Evolutionary conservation across 352 stramenopile genomes (phyloP).

Genomic region (Phytophthora tentaculata): DNA sequence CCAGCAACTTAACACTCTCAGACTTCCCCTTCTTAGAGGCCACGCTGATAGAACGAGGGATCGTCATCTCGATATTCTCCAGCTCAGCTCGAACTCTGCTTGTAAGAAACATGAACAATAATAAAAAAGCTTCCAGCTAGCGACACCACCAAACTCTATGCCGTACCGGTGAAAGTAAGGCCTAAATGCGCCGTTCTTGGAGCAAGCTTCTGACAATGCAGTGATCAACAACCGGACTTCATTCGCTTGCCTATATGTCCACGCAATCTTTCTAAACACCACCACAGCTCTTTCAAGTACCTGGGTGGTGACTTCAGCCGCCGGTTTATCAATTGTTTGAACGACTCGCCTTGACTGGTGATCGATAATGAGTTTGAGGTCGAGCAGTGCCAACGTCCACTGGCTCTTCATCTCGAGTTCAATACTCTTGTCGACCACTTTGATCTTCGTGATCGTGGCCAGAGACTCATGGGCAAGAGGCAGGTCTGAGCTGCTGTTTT

Average conservation of each 20-base stretch:
- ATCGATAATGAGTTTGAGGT: slow-evolving; percentile 28
- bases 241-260: slow-evolving; percentile 12
- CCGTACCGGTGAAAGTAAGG: slow-evolving; percentile 30
- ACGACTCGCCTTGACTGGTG: slow-evolving; percentile 13
- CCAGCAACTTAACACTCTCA: neutral
- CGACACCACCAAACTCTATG: neutral
- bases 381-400: slow-evolving; percentile 19
- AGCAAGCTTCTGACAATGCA: slow-evolving; percentile 30
- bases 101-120: neutral
- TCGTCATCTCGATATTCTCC: slow-evolving; percentile 29
- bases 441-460: slow-evolving; percentile 8
- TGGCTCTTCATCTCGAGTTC: neutral
- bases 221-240: slow-evolving; percentile 25
- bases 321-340: slow-evolving; percentile 17
- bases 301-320: slow-evolving; percentile 21
- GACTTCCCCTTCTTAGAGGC: neutral
- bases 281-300: slow-evolving; percentile 22
- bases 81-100: slow-evolving; percentile 29
- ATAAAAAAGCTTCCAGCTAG: neutral
- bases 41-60: neutral
- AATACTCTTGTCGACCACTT: slow-evolving; percentile 23
- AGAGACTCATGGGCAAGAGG: slow-evolving; percentile 22
- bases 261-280: slow-evolving; percentile 17
- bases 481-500: slow-evolving; percentile 15
- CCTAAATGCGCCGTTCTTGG: slow-evolving; percentile 29